These are phyloP conservation scores for Colletotrichum sansevieriae DNA, from an alignment of 2,329 filamentous ascomycete species.

Conservation along the genomic window DNA sequence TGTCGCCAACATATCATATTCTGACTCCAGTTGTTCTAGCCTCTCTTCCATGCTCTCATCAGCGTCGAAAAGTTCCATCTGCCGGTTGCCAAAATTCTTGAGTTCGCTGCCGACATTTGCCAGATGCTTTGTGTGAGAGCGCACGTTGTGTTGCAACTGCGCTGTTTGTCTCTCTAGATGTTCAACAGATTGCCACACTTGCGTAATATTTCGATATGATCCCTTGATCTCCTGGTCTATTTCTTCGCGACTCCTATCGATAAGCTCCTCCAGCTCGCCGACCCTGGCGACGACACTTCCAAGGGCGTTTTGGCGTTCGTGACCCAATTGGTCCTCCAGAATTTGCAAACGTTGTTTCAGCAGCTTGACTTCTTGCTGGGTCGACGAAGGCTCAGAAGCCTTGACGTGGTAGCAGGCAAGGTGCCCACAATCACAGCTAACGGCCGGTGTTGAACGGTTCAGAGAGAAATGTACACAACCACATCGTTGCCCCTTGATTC, in stretches of 20 bases:
- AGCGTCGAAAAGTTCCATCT: constrained; percentile 64
- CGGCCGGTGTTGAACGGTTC: constrained; percentile 66
- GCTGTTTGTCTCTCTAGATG: constrained; percentile 56
- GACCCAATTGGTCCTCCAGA: constrained; percentile 59
- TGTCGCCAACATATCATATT: constrained; percentile 37
- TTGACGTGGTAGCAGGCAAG: constrained; percentile 70
- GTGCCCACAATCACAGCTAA: constrained; percentile 70
- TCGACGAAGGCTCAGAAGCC: constrained; percentile 58
- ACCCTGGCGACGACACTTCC: constrained; percentile 59
- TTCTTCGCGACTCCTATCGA: constrained; percentile 66
- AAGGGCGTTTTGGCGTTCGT: constrained; percentile 53
- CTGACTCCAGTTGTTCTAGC: constrained; percentile 63
- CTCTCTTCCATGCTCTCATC: constrained; percentile 67
- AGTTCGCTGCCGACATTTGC: constrained; percentile 56
- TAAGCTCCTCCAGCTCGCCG: constrained; percentile 65
- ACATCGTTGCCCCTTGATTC: constrained; percentile 70
- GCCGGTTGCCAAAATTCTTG: constrained; percentile 60
- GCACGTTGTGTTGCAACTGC: constrained; percentile 53
- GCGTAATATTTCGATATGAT: constrained; percentile 67
- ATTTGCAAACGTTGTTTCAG: constrained; percentile 60
- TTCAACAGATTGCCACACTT: constrained; percentile 66
- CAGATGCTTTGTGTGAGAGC: constrained; percentile 57
- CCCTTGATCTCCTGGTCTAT: constrained; percentile 65
- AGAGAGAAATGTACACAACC: constrained; percentile 70
- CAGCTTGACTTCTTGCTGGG: constrained; percentile 62